phyloP scores from a whole-genome alignment of 352 stramenopile species.

The Phytophthora lateralis region DNA sequence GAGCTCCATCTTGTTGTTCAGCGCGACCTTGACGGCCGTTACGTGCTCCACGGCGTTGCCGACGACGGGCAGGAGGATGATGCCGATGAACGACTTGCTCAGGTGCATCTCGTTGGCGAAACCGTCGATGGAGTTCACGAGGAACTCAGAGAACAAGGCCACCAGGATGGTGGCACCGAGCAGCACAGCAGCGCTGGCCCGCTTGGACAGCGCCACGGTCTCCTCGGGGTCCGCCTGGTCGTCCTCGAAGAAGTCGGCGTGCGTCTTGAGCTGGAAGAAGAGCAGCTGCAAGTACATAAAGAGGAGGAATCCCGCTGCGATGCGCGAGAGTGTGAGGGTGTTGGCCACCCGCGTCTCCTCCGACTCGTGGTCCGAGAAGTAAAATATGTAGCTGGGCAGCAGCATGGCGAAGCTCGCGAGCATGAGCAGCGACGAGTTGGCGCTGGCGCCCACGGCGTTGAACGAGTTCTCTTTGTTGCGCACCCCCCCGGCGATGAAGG shows the following conservation, averaged over 20 bases:
- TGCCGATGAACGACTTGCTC: conserved; percentile 91
- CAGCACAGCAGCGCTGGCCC: conserved; percentile 81
- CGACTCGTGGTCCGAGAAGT: conserved; percentile 79
- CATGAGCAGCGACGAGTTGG: conserved; percentile 95
- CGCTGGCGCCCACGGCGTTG: conserved; percentile 91
- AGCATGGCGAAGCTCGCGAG: conserved; percentile 94
- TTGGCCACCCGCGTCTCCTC: conserved; percentile 72
- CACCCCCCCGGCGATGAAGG: conserved; percentile 92
- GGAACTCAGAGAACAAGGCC: conserved; percentile 93
- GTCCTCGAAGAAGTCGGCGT: conserved; percentile 92
- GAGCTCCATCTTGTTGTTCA: conserved; percentile 99
- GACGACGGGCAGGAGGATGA: conserved; percentile 97
- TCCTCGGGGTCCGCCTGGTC: conserved; percentile 59
- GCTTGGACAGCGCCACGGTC: conserved; percentile 81
- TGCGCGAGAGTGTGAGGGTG: conserved; percentile 78
- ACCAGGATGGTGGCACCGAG: conserved; percentile 90
- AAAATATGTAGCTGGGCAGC: conserved; percentile 93
- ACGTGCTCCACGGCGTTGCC: conserved; percentile 99
- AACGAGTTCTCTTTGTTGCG: conserved; percentile 90
- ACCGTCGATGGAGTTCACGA: conserved; percentile 87
- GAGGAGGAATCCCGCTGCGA: conserved; percentile 81
- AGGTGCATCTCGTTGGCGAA: conserved; percentile 67
- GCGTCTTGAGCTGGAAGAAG: conserved; percentile 96
- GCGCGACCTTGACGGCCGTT: conserved; percentile 95
- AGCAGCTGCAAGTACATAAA: conserved; percentile 96